phyloP scores from a whole-genome alignment of 164 flowering plant genomes.

The Umbellularia californica region DNA sequence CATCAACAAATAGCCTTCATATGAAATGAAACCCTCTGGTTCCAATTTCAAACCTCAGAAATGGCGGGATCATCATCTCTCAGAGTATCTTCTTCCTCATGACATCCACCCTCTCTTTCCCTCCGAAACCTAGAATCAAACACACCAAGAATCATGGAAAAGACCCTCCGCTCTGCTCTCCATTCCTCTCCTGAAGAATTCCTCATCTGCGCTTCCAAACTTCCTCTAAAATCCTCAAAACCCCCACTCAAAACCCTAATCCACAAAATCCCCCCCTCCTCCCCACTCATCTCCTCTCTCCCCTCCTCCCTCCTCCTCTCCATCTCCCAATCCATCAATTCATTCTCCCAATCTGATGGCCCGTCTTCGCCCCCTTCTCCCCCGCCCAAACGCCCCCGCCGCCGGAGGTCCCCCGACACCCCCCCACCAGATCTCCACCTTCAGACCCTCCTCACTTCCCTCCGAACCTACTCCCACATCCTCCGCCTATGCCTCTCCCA shows the following conservation, averaged over 20 bases:
- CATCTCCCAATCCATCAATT: constrained; percentile 44
- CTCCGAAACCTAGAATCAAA: not conserved
- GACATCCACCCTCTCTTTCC: not conserved
- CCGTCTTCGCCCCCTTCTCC: constrained; percentile 43
- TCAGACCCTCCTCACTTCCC: constrained; percentile 22
- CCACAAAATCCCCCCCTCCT: constrained; percentile 39
- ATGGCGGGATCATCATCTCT: not conserved
- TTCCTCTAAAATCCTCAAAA: constrained; percentile 43
- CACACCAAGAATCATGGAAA: not conserved
- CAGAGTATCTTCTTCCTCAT: not conserved
- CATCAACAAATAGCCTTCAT: too few relatives aligned
- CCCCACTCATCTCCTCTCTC: constrained; percentile 45
- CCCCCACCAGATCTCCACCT: not conserved
- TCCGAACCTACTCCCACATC: constrained; percentile 46
- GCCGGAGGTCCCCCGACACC: constrained; percentile 39
- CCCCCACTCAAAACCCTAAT: constrained; percentile 64
- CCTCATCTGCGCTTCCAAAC: constrained; percentile 45
- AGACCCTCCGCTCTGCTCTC: constrained; percentile 53
- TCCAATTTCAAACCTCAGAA: not conserved
- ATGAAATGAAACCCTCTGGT: not conserved
- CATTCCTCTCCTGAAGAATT: constrained; percentile 60
- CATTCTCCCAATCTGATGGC: constrained; percentile 25
- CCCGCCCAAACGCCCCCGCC: constrained; percentile 58
- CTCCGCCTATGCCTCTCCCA: constrained; percentile 49
- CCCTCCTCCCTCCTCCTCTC: constrained; percentile 52